Evolutionary conservation across 148 eudicot genomes (phyloP).

Genomic region (Vaccinium macrocarpon): DNA sequence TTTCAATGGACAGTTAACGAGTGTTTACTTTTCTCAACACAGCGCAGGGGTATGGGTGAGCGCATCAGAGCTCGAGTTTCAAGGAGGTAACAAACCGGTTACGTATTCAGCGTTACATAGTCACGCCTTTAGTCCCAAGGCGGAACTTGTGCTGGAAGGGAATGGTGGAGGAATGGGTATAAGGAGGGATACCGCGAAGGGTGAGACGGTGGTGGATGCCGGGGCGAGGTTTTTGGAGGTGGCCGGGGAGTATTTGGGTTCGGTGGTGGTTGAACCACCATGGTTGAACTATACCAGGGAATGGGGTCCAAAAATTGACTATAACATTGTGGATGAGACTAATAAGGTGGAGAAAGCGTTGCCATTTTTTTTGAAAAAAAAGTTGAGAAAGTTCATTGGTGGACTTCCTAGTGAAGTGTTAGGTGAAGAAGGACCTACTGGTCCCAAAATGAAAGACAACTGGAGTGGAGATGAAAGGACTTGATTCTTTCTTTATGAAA

Average conservation of each 20-base stretch:
- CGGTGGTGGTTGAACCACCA: constrained; percentile 27
- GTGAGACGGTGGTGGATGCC: constrained; percentile 24
- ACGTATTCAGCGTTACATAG: constrained; percentile 32
- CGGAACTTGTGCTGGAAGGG: constrained; percentile 26
- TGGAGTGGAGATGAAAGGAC: constrained; percentile 44
- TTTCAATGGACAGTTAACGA: constrained; percentile 33
- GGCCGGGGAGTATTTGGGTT: constrained; percentile 24
- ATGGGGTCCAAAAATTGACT: constrained; percentile 45
- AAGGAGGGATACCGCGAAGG: constrained; percentile 28
- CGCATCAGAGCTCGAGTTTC: constrained; percentile 28
- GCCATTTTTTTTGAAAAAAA: constrained; percentile 23
- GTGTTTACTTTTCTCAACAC: constrained; percentile 37
- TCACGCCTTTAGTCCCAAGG: constrained; percentile 26
- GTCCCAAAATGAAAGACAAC: constrained; percentile 36
- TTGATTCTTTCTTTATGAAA: constrained; percentile 1
- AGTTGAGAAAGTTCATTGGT: constrained; percentile 18
- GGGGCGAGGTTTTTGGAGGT: constrained; percentile 26
- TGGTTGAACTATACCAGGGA: constrained; percentile 38
- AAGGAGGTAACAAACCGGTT: constrained; percentile 31
- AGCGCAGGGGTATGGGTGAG: constrained; percentile 32
- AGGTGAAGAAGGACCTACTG: constrained; percentile 48
- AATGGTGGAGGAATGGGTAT: constrained; percentile 25
- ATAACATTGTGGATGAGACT: constrained; percentile 22
- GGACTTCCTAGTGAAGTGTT: constrained; percentile 34
- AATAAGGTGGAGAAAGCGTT: constrained; percentile 25